Conservation (phyloP, 2,329 filamentous ascomycete genomes). For the Verticillium albo-atrum region DNA sequence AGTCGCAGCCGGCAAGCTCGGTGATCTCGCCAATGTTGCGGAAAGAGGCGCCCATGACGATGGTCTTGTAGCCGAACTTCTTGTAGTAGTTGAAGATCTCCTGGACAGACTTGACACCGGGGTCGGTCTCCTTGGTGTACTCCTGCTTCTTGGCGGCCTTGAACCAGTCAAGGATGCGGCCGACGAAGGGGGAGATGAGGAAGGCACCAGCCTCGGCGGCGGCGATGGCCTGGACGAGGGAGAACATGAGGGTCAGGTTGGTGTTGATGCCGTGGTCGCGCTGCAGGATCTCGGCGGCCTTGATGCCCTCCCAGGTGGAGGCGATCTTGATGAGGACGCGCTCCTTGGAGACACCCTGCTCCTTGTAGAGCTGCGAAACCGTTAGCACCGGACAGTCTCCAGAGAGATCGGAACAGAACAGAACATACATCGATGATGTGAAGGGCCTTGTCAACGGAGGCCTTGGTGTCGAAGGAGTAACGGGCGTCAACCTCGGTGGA, state of each 20-base stretch:
- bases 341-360: conserved; percentile 85
- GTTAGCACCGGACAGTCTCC: conserved; percentile 6
- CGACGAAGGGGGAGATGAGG: conserved; percentile 99
- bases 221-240: conserved; percentile 86
- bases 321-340: conserved; percentile 98
- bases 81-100: conserved; percentile 99
- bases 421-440: conserved; percentile 84
- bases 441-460: conserved; percentile 90
- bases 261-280: conserved; percentile 93
- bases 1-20: conserved; percentile 96
- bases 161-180: conserved; percentile 99
- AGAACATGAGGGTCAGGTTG: conserved; percentile 99
- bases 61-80: conserved; percentile 98
- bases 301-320: conserved; percentile 99
- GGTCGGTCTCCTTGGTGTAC: conserved; percentile 85
- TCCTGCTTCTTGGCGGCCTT: conserved; percentile 95
- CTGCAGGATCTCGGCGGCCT: conserved; percentile 96
- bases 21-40: conserved; percentile 94
- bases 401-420: background rate
- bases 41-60: conserved; percentile 99
- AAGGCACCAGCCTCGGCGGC: conserved; percentile 92
- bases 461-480: conserved; percentile 93
- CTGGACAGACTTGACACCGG: conserved; percentile 91
- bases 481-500: conserved; percentile 97
- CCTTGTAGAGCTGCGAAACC: conserved; percentile 81